A percentile compares a stretch with the other conserved stretches of the same genome.
These are phyloP conservation scores for Ceratobasidium sp. DNA, from an alignment of 1,284 basidiomycete genomes.

Conservation along the genomic window DNA sequence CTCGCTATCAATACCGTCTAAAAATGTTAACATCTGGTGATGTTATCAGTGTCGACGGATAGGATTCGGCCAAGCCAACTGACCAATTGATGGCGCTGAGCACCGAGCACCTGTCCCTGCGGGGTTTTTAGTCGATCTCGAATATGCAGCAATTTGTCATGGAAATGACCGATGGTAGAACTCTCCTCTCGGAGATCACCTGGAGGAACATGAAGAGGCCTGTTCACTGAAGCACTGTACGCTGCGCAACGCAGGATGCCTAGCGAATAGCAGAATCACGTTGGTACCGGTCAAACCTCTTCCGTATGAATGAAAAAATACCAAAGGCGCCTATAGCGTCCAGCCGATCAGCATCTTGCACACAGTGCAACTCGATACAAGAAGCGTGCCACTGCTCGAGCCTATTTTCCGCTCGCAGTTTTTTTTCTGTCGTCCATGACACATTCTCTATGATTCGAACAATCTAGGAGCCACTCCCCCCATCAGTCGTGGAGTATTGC, in stretches of 20 bases:
- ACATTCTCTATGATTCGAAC: conserved; percentile 78
- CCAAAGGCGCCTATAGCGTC: conserved; percentile 94
- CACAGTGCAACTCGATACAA: conserved; percentile 86
- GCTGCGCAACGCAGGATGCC: conserved; percentile 88
- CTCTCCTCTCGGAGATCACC: conserved; percentile 50
- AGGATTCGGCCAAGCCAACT: conserved; percentile 47
- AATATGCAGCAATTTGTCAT: conserved; percentile 85
- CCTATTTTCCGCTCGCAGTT: conserved; percentile 59
- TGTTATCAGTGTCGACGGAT: background rate
- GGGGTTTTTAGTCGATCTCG: conserved; percentile 78
- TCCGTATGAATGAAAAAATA: no score
- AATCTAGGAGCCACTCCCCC: conserved; percentile 47
- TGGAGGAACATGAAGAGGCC: conserved; percentile 69
- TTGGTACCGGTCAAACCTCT: no score
- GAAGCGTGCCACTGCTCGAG: conserved; percentile 75
- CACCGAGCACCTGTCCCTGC: conserved; percentile 71
- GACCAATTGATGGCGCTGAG: conserved; percentile 75
- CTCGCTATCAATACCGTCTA: conserved; percentile 15
- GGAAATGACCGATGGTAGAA: conserved; percentile 83
- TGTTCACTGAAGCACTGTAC: conserved; percentile 72
- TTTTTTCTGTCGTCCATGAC: conserved; percentile 86
- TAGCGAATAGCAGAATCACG: conserved; percentile 48
- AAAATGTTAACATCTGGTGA: conserved; percentile 31
- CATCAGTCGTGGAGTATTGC: no score
- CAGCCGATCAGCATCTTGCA: conserved; percentile 91